Evolutionary conservation across 768 basidiomycete genomes (phyloP), one percentile per base, ranked within the genome.

Genomic region (Boletus edulis): DNA sequence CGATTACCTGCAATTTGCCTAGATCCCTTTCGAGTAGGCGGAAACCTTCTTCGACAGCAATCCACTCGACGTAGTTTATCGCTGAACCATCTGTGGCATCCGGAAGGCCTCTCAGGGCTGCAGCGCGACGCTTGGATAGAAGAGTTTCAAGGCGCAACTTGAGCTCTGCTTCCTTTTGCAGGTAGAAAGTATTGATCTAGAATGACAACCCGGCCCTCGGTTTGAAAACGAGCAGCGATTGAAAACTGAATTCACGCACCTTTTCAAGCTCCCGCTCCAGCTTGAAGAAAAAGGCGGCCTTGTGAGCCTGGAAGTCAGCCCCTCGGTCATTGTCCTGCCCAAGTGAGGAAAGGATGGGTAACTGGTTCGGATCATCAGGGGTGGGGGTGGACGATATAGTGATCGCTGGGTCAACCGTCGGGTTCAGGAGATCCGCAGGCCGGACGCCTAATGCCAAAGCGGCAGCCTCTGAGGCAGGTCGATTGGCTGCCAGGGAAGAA

Each of bases 261-360:
- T 98, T 99, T 74, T 98, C 97, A 20, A 98, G 77, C 72, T 99
- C 97, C 20, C 96, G 83, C 70, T 98, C 95, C 1, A 99, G 82
- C 70, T 95, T 98, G 81, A 97, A 98, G 78, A 99, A 98, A 78
- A 98, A 99, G 2, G 94, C 93, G 4, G 95, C 91, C 67, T 95
- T 93, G 76, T 96, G 93, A 14, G 94, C 93, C 65, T 89, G 91
- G 62, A 98, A 94, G 66, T 91, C 88, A 17, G 89, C 83, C 1
- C 91, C 87, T 54, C 91, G 76, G 61, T 87, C 87, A 31, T 82
- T 81, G 66, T 91, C 87, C 62, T 85, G 79, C 20, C 80, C 78
- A 6, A 84, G 77, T 11, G 78, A 73, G 35, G 86, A 77, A 58
- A 87, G 81, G 60, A 89, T 78, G 40, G 82, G 81, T 20, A 85